These are phyloP conservation scores for Solanum sejunctum DNA, from an alignment of 257 asterid genomes.

Conservation along the genomic window DNA sequence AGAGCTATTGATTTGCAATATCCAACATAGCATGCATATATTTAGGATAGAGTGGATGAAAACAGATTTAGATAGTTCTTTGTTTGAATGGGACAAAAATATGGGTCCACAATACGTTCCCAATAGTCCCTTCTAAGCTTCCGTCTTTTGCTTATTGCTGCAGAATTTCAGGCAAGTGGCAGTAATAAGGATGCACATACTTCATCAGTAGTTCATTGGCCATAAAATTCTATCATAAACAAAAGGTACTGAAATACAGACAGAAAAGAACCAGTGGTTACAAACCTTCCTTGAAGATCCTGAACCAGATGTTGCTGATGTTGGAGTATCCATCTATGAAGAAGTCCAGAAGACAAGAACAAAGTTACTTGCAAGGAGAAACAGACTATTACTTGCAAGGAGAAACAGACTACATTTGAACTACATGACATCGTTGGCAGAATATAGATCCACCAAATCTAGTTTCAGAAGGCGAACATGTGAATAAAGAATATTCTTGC, in stretches of 20 bases:
- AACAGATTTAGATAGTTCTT: not conserved
- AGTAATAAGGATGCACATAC: not conserved
- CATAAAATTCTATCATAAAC: not conserved
- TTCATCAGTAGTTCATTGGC: not conserved
- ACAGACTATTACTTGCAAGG: not conserved
- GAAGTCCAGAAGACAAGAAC: constrained; percentile 11
- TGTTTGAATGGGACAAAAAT: not conserved
- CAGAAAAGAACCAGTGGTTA: not conserved
- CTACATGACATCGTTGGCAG: not conserved
- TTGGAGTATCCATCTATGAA: constrained; percentile 54
- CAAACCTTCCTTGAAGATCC: constrained; percentile 86
- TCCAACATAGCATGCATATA: not conserved
- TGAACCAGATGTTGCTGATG: constrained; percentile 64
- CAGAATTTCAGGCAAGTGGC: not conserved
- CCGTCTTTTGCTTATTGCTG: not conserved
- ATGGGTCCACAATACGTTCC: not conserved
- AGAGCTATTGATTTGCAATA: too few relatives aligned
- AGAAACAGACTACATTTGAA: not conserved
- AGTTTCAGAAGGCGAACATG: not conserved
- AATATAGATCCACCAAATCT: not conserved
- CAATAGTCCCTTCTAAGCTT: not conserved
- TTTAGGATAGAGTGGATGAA: not conserved
- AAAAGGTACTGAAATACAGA: not conserved
- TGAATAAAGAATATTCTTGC: not conserved
- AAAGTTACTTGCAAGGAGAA: not conserved